These are phyloP conservation scores for Blastocystis sp. DNA, from an alignment of 352 stramenopile genomes.

Conservation along the genomic window DNA sequence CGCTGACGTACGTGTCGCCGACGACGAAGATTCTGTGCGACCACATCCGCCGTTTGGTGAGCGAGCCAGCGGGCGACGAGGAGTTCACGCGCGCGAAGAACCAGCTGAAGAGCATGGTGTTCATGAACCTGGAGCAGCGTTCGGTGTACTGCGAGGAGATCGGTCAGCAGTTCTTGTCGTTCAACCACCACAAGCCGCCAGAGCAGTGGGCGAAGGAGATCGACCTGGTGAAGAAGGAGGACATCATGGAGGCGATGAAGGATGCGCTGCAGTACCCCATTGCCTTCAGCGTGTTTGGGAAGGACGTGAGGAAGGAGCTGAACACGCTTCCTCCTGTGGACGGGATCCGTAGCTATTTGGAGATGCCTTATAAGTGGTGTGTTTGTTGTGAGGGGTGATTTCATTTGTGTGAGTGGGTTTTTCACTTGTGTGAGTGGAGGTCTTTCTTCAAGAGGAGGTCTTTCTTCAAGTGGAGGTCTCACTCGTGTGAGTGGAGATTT, in stretches of 20 bases:
- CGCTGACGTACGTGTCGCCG: conserved; percentile 12
- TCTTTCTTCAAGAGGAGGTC: too few relatives aligned
- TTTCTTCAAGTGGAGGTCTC: too few relatives aligned
- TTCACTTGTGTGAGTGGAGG: too few relatives aligned
- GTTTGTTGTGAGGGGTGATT: neutral
- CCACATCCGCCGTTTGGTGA: conserved; percentile 81
- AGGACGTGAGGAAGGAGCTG: conserved; percentile 26
- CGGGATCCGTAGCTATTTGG: conserved; percentile 20
- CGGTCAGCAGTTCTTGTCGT: conserved; percentile 94
- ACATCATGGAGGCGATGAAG: conserved; percentile 83
- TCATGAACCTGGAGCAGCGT: conserved; percentile 97
- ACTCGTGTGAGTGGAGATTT: neutral
- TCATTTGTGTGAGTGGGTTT: neutral
- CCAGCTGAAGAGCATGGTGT: conserved; percentile 97
- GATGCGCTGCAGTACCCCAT: conserved; percentile 80
- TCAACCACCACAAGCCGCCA: conserved; percentile 88
- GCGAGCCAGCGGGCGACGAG: conserved; percentile 80
- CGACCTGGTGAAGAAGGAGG: conserved; percentile 83
- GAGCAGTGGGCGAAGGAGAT: conserved; percentile 86
- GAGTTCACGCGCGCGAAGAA: conserved; percentile 94
- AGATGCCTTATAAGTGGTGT: conserved; percentile 59
- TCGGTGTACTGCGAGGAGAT: conserved; percentile 99
- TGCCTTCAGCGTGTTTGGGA: conserved; percentile 28
- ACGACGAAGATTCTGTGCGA: conserved; percentile 66
- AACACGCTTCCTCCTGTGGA: conserved; percentile 38